Base-by-base conservation (phyloP, 1,284 basidiomycete species). In the Irpex sp. region DNA sequence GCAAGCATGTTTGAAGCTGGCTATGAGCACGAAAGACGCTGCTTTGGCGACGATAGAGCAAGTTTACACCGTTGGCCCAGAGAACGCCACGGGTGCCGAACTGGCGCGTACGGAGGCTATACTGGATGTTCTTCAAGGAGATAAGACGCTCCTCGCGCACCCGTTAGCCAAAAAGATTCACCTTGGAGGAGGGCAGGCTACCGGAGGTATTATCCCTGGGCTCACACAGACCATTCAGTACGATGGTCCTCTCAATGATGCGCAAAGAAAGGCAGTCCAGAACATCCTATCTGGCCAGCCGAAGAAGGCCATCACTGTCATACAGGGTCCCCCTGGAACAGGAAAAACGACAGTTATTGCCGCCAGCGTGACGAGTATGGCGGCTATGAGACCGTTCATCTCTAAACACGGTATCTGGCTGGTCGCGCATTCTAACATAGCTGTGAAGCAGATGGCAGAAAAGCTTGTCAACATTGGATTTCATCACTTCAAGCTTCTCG, bases 391-490 rank as follows among this genome's bases (percentile, higher is more conserved):
- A 62, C 19, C 5, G 19, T 51, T 15, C 6, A 51, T 51, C 17
- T 6, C 36, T 37, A 58, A 69, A 9, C 67, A 68, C 64, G 85
- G 85, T 2, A 82, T 91, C 7, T 93, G 89, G 88, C 79, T 93
- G 5, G 77, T 88, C 62, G 89, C 91, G 4, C 87, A 93, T 59
- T 87, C 81, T 0, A 86, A 86, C 68, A 80, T 86, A 47, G 85
- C 85, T n/a, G 85, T 88, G 34, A 88, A 87, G 74, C 88, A 88
- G 68, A 87, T 88, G 72, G 86, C 86, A 56, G 84, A 87, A 70
- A 87, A 86, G 71, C 75, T 88, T 3, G 70, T 74, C 3, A 71
- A 77, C 34, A 72, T 78, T 59, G 74, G 74, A 0, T 85, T 85
- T 68, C n/a, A 67, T 8, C 67, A 79, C 36, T 89, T 81, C 75